Conservation (phyloP, 2,329 filamentous ascomycete genomes). For the Aureobasidium zeae region DNA sequence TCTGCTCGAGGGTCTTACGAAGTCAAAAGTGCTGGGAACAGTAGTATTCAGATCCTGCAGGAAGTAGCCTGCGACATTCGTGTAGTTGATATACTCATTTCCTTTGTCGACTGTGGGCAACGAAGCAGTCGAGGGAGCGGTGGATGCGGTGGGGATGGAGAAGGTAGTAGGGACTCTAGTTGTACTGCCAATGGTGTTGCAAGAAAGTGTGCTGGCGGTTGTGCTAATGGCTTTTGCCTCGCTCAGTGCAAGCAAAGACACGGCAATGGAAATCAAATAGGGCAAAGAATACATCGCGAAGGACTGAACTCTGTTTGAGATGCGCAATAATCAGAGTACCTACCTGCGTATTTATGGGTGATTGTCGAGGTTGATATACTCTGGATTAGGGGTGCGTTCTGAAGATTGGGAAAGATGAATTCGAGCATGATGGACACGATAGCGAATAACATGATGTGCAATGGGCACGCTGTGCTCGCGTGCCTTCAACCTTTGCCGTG, state of each 20-base stretch:
- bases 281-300: background rate
- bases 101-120: constrained; percentile 16
- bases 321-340: background rate
- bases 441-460: constrained; percentile 12
- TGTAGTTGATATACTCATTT: constrained; percentile 45
- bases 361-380: constrained; percentile 1
- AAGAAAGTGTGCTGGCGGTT: background rate
- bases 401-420: background rate
- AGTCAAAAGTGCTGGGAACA: constrained; percentile 51
- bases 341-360: background rate
- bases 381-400: background rate
- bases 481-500: constrained; percentile 3
- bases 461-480: constrained; percentile 7
- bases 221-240: constrained; percentile 8
- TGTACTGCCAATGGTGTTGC: background rate
- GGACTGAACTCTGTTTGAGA: too few species aligned
- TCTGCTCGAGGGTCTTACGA: constrained; percentile 37
- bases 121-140: constrained; percentile 16
- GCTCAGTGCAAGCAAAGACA: constrained; percentile 11
- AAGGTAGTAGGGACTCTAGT: constrained; percentile 7
- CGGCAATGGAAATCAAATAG: constrained; percentile 6
- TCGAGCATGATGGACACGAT: background rate
- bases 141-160: constrained; percentile 17
- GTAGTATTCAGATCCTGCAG: constrained; percentile 53
- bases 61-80: constrained; percentile 53